phyloP scores from a whole-genome alignment of 768 basidiomycete species.

The Pleurotus djamor region DNA sequence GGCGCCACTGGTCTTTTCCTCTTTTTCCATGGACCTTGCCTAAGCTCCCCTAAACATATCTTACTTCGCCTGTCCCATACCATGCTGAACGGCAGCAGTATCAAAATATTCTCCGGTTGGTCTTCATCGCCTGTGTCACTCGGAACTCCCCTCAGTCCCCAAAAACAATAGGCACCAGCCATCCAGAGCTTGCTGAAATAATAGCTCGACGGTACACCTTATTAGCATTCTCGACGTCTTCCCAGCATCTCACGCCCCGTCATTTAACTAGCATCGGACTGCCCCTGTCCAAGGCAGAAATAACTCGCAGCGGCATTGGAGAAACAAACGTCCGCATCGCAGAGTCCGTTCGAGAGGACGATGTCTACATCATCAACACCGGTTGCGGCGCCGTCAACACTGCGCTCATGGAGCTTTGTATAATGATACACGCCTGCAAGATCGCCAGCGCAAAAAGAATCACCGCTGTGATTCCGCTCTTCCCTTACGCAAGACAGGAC shows the following conservation, averaged over 20 bases:
- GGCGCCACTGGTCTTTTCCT: neutral
- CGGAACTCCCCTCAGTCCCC: no score
- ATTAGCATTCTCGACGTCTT: slow-evolving; percentile 20
- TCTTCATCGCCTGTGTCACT: neutral
- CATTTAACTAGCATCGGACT: slow-evolving; percentile 73
- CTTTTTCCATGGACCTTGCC: slow-evolving; percentile 4
- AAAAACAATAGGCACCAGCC: slow-evolving; percentile 73
- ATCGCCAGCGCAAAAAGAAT: slow-evolving; percentile 98
- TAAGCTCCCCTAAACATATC: neutral
- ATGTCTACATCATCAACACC: slow-evolving; percentile 98
- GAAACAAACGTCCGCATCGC: slow-evolving; percentile 91
- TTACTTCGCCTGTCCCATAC: slow-evolving; percentile 6
- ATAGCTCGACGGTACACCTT: slow-evolving; percentile 81
- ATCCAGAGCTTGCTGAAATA: slow-evolving; percentile 92
- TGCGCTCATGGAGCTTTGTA: slow-evolving; percentile 95
- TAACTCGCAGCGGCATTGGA: slow-evolving; percentile 86
- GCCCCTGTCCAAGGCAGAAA: slow-evolving; percentile 82
- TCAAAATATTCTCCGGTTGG: slow-evolving; percentile 57
- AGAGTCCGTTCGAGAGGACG: slow-evolving; percentile 96
- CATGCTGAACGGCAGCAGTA: slow-evolving; percentile 56
- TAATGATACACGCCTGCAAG: slow-evolving; percentile 99
- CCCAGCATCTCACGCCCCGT: slow-evolving; percentile 13
- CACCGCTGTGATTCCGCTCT: slow-evolving; percentile 97
- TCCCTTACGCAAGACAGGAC: slow-evolving; percentile 97
- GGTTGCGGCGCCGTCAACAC: slow-evolving; percentile 87